These are phyloP conservation scores for Eutypa lata DNA, from an alignment of 2,329 filamentous ascomycete genomes.

Conservation along the genomic window DNA sequence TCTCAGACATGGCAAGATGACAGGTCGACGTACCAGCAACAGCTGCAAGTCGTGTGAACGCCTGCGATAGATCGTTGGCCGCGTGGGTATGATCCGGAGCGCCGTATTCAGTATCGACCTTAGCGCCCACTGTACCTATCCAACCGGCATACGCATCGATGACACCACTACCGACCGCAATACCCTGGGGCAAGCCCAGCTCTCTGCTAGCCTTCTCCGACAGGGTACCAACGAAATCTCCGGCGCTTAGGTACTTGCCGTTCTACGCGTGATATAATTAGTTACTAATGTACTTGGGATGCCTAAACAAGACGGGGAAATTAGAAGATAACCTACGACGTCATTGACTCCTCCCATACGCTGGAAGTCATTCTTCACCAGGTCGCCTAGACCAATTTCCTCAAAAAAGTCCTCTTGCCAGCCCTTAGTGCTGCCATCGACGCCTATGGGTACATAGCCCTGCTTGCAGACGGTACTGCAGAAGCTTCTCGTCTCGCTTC, in stretches of 20 bases:
- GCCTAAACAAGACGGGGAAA: constrained; percentile 5
- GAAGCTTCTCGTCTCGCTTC: constrained; percentile 86
- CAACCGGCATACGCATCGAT: constrained; percentile 98
- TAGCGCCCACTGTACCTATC: constrained; percentile 98
- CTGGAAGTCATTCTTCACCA: constrained; percentile 83
- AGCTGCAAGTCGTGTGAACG: constrained; percentile 87
- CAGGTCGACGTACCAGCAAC: constrained; percentile 97
- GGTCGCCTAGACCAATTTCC: constrained; percentile 80
- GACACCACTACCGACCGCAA: constrained; percentile 91
- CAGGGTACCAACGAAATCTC: constrained; percentile 82
- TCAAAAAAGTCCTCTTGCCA: constrained; percentile 96
- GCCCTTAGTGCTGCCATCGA: constrained; percentile 94
- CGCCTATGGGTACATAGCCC: constrained; percentile 92
- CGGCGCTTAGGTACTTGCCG: constrained; percentile 85
- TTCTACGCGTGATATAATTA: constrained; percentile 58
- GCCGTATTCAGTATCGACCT: constrained; percentile 71
- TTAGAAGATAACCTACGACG: constrained; percentile 68
- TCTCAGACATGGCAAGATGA: constrained; percentile 90
- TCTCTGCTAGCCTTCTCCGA: constrained; percentile 80
- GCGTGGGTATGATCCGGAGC: constrained; percentile 65
- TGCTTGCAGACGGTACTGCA: constrained; percentile 98
- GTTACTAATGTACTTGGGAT: constrained; percentile 12
- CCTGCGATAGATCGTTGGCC: constrained; percentile 85
- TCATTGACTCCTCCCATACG: constrained; percentile 91
- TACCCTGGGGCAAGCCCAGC: constrained; percentile 79